A percentile compares a stretch with the other conserved stretches of the same genome.
Evolutionary conservation across 208 protist genomes (phyloP).

Genomic region (Naegleria gruberi): DNA sequence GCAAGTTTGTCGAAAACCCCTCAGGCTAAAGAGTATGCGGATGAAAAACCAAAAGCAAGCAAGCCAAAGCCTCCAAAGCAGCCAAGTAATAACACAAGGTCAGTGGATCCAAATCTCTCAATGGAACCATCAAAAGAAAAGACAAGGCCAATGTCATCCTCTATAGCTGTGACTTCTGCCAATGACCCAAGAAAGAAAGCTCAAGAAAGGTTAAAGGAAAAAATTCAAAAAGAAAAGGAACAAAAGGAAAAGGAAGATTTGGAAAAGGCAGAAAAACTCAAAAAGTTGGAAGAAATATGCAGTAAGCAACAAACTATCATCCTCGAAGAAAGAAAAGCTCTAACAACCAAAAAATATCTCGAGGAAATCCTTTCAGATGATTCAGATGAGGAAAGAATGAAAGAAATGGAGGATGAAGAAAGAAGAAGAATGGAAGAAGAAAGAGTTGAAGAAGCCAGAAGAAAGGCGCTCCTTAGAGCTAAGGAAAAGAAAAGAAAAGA

Average conservation of each 20-base stretch:
- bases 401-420: neutral
- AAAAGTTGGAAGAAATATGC: neutral
- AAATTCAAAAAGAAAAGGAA: neutral
- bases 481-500: neutral
- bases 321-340: neutral
- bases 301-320: neutral
- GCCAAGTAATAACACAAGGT: neutral
- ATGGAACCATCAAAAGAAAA: neutral
- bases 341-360: neutral
- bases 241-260: neutral
- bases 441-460: neutral
- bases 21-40: too few species aligned
- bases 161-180: neutral
- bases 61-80: neutral
- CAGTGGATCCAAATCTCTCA: neutral
- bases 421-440: neutral
- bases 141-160: neutral
- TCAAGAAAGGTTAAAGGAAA: neutral
- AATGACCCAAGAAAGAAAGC: neutral
- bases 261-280: neutral
- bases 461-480: neutral
- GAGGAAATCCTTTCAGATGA: neutral
- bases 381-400: neutral
- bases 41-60: neutral
- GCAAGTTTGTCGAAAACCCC: neutral